Evolutionary conservation across 192 early-diverging fungal genomes (phyloP), one percentile per base, ranked within the genome.

Genomic region (Geranomyces michiganensis): DNA sequence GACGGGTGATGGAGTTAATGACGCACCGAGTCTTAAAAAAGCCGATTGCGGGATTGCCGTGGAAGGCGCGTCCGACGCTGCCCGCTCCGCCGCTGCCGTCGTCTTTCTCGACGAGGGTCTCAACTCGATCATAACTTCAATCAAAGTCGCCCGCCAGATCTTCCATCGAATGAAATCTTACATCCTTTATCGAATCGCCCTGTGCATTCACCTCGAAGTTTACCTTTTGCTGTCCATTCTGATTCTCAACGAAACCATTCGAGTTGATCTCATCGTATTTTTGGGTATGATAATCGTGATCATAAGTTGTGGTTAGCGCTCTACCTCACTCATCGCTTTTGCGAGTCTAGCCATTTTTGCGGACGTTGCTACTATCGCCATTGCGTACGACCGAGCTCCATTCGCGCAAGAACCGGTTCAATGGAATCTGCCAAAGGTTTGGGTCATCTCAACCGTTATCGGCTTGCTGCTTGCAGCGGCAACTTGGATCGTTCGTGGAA

Each of bases 31-130:
- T 36, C 90, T 96, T 69, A 96, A 96, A 73, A 83, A 85, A 27
- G 90, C 94, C 8, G 91, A 93, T 63, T 87, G 92, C 19, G 94
- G 94, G 65, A 90, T 96, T 58, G 93, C 94, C 0, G 94, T 96
- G 91, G 93, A 93, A 65, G 90, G 90, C 24, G 96, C 95, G 41
- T 94, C 93, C 0, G 96, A 98, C 65, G 94, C 96, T 45, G 95
- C 96, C 44, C 96, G 95, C 76, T 92, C 96, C 70, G 95, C 95
- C 19, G 95, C 96, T 3, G 96, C 96, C 70, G 93, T 98, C 73
- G 90, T 98, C 51, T 77, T 98, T 6, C 83, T 91, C 13, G 90
- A 96, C 76, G 93, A 95, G 81, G 89, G 96, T 79, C 96, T 97
- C 71, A 84, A 90, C 33, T 95, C 92, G 5, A 98, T 98, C 73